Evolutionary conservation across 1,139 yeast genomes (phyloP).

Genomic region (Geotrichum bryndzae): DNA sequence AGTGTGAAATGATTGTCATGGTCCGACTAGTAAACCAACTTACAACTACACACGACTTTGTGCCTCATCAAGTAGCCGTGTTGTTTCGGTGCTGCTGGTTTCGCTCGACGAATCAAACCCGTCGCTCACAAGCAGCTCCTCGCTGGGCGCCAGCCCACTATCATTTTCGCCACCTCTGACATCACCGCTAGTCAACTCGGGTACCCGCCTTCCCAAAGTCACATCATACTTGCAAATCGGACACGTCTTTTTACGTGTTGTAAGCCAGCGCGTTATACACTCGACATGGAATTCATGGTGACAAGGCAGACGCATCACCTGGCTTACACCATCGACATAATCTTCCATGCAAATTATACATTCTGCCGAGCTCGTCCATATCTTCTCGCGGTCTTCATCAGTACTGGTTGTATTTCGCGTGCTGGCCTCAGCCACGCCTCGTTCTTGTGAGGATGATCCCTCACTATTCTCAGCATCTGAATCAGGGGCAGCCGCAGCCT

Average conservation of each 20-base stretch:
- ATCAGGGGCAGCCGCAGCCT: not conserved
- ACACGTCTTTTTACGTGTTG: slow-evolving; percentile 35
- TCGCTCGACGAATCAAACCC: not conserved
- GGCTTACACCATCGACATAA: slow-evolving; percentile 33
- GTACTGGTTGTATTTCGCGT: not conserved
- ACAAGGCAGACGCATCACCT: slow-evolving; percentile 40
- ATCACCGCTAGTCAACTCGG: not conserved
- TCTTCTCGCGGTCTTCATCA: slow-evolving; percentile 20
- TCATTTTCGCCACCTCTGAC: not conserved
- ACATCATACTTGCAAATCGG: slow-evolving; percentile 37
- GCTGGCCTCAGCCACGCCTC: not conserved
- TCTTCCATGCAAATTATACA: slow-evolving; percentile 42
- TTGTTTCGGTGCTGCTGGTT: not conserved
- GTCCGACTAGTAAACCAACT: not conserved
- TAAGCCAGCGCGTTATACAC: slow-evolving; percentile 40
- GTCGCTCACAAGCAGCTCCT: not conserved
- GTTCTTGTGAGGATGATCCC: not conserved
- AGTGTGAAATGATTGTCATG: not conserved
- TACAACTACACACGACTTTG: not conserved
- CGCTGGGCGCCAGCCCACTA: not conserved
- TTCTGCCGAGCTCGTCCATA: slow-evolving; percentile 37
- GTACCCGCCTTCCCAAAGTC: slow-evolving; percentile 14
- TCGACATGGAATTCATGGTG: slow-evolving; percentile 41
- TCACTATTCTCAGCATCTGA: not conserved
- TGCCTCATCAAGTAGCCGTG: not conserved